Percentiles rank a stretch among this genome's conserved stretches.
Evolutionary conservation across 208 protist species (phyloP).

Genomic region (Trypanosoma lewisi): DNA sequence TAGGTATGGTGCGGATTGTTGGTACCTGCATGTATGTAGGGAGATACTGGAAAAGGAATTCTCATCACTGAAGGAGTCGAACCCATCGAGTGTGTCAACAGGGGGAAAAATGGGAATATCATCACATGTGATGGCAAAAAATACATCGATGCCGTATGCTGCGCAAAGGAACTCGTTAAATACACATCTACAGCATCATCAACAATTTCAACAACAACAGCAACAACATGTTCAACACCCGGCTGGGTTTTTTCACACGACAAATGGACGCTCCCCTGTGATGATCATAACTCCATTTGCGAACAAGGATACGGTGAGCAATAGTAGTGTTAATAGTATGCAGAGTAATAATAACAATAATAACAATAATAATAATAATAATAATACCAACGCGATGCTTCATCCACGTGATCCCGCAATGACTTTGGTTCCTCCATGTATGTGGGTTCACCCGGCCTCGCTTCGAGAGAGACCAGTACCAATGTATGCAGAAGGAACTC

Average conservation of each 20-base stretch:
- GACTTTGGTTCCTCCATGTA: background rate
- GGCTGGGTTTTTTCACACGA: background rate
- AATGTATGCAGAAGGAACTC: background rate
- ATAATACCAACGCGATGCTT: background rate
- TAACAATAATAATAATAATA: background rate
- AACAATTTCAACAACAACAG: background rate
- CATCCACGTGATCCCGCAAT: background rate
- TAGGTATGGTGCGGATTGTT: conserved; percentile 82
- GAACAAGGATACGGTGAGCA: background rate
- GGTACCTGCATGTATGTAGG: conserved; percentile 83
- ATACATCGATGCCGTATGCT: background rate
- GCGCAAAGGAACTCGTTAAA: too few species aligned
- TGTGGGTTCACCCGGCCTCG: background rate
- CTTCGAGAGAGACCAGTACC: background rate
- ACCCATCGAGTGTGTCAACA: background rate
- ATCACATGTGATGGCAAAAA: background rate
- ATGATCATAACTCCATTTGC: background rate
- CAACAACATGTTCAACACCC: background rate
- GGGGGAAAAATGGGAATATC: background rate
- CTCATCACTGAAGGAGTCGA: background rate
- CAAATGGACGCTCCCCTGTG: background rate
- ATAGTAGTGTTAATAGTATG: too few species aligned
- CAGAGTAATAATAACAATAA: background rate
- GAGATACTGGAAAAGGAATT: conserved; percentile 35
- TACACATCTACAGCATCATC: too few species aligned